These are phyloP conservation scores for Aspergillus spinulosporus DNA, from an alignment of 2,329 filamentous ascomycete species.

Conservation along the genomic window DNA sequence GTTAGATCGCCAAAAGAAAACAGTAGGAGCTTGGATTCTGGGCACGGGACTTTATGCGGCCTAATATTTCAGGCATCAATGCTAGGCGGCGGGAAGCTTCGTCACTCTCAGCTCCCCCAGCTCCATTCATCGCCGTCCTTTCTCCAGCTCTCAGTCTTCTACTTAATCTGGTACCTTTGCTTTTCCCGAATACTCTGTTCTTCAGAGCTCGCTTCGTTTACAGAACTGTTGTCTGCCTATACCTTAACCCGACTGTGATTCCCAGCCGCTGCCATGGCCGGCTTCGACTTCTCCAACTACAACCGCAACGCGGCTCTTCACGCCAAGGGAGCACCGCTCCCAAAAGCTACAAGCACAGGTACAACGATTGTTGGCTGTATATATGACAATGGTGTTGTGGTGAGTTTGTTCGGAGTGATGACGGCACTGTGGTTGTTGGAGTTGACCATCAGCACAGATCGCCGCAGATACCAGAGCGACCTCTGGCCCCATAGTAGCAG, in stretches of 20 bases:
- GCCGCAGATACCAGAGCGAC: constrained; percentile 98
- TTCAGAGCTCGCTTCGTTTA: background rate
- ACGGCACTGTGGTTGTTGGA: constrained; percentile 11
- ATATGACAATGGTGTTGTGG: constrained; percentile 93
- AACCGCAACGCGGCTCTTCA: constrained; percentile 97
- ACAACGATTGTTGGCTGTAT: constrained; percentile 98
- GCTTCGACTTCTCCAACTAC: constrained; percentile 99
- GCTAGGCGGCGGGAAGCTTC: constrained; percentile 44
- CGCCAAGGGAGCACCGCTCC: constrained; percentile 87
- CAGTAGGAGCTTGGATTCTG: constrained; percentile 12
- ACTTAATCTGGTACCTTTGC: background rate
- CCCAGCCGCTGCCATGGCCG: constrained; percentile 68
- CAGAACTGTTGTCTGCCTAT: background rate
- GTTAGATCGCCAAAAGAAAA: constrained; percentile 15
- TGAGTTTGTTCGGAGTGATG: constrained; percentile 47
- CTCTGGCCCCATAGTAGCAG: constrained; percentile 94
- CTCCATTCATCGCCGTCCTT: constrained; percentile 22
- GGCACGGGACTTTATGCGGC: constrained; percentile 19
- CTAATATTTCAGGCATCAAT: constrained; percentile 24
- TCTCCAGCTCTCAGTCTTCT: background rate
- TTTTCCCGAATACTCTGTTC: background rate
- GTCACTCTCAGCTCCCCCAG: constrained; percentile 40
- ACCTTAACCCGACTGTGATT: constrained; percentile 24
- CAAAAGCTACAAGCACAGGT: constrained; percentile 97
- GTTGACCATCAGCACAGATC: constrained; percentile 60